A percentile compares a stretch with the other conserved stretches of the same genome.
Conservation (phyloP, 306 rosid genomes). For the Heteromeles arbutifolia region DNA sequence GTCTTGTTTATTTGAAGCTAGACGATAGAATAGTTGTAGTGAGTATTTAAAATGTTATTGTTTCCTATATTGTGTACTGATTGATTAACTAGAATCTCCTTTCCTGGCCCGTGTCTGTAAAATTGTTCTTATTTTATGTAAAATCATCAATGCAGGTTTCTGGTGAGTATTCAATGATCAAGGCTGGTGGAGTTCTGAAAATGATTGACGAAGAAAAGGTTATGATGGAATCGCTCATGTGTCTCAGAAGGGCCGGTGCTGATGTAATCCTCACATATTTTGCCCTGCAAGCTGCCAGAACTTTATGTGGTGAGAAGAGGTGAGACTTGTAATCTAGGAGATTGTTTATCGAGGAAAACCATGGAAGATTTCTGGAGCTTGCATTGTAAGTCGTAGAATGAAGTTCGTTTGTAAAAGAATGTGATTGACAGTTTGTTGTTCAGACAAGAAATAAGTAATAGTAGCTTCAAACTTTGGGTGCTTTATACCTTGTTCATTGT, state of each 20-base stretch:
- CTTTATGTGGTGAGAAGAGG: slow-evolving; percentile 78
- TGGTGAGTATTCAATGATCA: slow-evolving; percentile 95
- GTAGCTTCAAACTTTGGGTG: no score
- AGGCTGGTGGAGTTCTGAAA: slow-evolving; percentile 77
- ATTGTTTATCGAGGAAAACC: background rate
- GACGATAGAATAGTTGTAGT: background rate
- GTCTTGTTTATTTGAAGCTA: background rate
- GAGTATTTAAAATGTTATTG: background rate
- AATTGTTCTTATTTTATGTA: background rate
- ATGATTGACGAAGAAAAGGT: slow-evolving; percentile 93
- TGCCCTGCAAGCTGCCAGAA: slow-evolving; percentile 80
- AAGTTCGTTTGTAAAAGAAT: background rate
- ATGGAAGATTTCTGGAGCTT: background rate
- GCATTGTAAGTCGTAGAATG: background rate
- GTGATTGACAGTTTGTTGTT: background rate
- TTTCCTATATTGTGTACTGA: background rate
- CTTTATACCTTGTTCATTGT: no score
- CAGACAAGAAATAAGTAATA: no score
- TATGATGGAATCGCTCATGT: slow-evolving; percentile 87
- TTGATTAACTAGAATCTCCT: background rate
- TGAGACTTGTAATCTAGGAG: slow-evolving; percentile 17
- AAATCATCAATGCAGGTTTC: slow-evolving; percentile 53
- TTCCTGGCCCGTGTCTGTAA: background rate
- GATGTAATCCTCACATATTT: slow-evolving; percentile 81
- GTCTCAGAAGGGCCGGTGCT: slow-evolving; percentile 97